phyloP scores from a whole-genome alignment of 176 grass and related monocot genomes.

The Dactylis glomerata region DNA sequence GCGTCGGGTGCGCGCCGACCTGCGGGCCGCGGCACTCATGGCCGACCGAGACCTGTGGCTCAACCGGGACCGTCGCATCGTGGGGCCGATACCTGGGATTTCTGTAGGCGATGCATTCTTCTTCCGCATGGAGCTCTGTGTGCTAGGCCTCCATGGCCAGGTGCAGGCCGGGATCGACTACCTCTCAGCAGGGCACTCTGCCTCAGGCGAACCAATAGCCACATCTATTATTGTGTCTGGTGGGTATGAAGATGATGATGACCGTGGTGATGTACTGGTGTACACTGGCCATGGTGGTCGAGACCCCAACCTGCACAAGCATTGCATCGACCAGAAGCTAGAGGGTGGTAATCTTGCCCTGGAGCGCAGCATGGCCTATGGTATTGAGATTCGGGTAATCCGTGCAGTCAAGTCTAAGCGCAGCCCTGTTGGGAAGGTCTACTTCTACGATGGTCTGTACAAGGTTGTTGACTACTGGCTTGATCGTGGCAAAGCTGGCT shows the following conservation, averaged over 20 bases:
- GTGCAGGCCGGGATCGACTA: conserved; percentile 94
- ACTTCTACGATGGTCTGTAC: conserved; percentile 95
- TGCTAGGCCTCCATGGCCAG: conserved; percentile 91
- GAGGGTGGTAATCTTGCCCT: conserved; percentile 90
- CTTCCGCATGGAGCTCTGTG: conserved; percentile 87
- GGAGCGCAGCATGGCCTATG: conserved; percentile 91
- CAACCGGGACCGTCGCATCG: conserved; percentile 87
- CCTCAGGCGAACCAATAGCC: conserved; percentile 82
- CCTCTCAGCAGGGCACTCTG: conserved; percentile 44
- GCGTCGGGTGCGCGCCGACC: conserved; percentile 62
- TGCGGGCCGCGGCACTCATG: conserved; percentile 73
- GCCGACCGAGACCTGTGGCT: conserved; percentile 78
- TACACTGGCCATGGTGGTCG: conserved; percentile 96
- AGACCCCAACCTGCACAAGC: conserved; percentile 64
- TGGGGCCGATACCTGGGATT: conserved; percentile 81
- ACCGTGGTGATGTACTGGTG: conserved; percentile 75
- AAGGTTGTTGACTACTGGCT: conserved; percentile 88
- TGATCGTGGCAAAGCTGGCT: conserved; percentile 81
- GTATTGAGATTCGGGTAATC: conserved; percentile 91
- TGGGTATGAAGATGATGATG: conserved; percentile 97
- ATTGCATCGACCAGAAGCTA: conserved; percentile 76
- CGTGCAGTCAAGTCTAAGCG: conserved; percentile 57
- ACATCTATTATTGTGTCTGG: conserved; percentile 95
- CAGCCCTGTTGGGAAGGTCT: conserved; percentile 63
- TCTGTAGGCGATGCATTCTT: conserved; percentile 85